Evolutionary conservation across 2,329 filamentous ascomycete genomes (phyloP), one percentile per base, ranked within the genome.

Genomic region (Scedosporium apiospermum): DNA sequence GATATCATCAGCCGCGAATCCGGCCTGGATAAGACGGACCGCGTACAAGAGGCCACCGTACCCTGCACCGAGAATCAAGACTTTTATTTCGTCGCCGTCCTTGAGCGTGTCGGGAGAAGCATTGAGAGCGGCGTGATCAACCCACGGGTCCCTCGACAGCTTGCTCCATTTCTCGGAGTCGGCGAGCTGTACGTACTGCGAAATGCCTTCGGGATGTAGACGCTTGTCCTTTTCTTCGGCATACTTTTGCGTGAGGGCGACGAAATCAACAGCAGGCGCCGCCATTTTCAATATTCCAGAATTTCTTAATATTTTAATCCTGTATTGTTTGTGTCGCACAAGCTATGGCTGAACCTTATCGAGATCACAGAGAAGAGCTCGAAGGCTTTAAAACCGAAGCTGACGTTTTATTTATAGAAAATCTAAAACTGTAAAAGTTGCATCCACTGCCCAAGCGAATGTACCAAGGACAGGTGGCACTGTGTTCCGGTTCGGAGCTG

Each of bases 41-140:
- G 71, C 73, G n/a, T 66, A 71, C 1, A 74, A 65, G 0, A 77
- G 65, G 0, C 71, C 75, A 6, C 70, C 71, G 53, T 69, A 75
- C 0, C 76, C 76, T 1, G 70, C 72, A 1, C 76, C 75, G 1
- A 76, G 65, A 21, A 76, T 68, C 18, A 75, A 38, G 58, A 72
- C 66, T 59, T 71, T 70, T 65, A 68, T 65, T 4, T 62, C 65
- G 30, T 68, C 69, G 27, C 71, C 71, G 38, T 73, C 65, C 10
- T 62, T 62, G 55, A 75, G 66, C 1, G 65, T 62, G 0, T 66
- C 64, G 3, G 59, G 18, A 12, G 63, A 65, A 1, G 67, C 65
- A 57, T 73, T 74, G 6, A 73, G 67, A 0, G 68, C 67, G 0
- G 67, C 70, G 44, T 74, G 70, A 64, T 75, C 70, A 6, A 67